Percentiles rank a stretch among this genome's conserved stretches.
These are phyloP conservation scores for Pholiota microspora DNA, from an alignment of 768 basidiomycete species.

Conservation along the genomic window DNA sequence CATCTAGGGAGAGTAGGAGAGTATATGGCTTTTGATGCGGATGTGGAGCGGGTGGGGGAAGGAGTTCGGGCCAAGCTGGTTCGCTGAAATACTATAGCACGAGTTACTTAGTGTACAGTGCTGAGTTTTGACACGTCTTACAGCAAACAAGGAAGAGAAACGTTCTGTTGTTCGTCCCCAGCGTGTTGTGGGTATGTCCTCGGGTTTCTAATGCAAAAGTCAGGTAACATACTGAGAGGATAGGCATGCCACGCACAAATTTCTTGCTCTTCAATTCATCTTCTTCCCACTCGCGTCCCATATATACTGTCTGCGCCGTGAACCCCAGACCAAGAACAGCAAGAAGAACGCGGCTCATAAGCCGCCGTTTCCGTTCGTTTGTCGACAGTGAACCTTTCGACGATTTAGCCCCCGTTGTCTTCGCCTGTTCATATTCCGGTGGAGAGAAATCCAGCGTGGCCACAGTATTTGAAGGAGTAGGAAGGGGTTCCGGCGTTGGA, in stretches of 20 bases:
- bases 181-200: slow-evolving; percentile 58
- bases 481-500: background rate
- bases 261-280: slow-evolving; percentile 67
- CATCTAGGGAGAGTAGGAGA: slow-evolving; percentile 86
- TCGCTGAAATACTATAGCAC: slow-evolving; percentile 81
- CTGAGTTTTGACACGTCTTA: slow-evolving; percentile 31
- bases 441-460: slow-evolving; percentile 70
- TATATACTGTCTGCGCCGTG: slow-evolving; percentile 54
- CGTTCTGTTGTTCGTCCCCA: slow-evolving; percentile 65
- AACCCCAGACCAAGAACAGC: slow-evolving; percentile 55
- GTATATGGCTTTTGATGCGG: slow-evolving; percentile 91
- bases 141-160: slow-evolving; percentile 66
- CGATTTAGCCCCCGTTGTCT: slow-evolving; percentile 74
- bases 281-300: slow-evolving; percentile 78
- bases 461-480: slow-evolving; percentile 21
- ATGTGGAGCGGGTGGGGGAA: slow-evolving; percentile 81
- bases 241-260: slow-evolving; percentile 42
- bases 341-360: slow-evolving; percentile 53
- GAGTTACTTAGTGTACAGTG: background rate
- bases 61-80: slow-evolving; percentile 88
- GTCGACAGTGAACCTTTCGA: slow-evolving; percentile 77
- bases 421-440: slow-evolving; percentile 39
- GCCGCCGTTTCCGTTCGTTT: slow-evolving; percentile 68
- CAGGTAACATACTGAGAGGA: background rate
- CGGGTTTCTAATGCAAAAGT: slow-evolving; percentile 40